phyloP scores from a whole-genome alignment of 805 yeast genomes.

The Zygoascus bituminiphila region DNA sequence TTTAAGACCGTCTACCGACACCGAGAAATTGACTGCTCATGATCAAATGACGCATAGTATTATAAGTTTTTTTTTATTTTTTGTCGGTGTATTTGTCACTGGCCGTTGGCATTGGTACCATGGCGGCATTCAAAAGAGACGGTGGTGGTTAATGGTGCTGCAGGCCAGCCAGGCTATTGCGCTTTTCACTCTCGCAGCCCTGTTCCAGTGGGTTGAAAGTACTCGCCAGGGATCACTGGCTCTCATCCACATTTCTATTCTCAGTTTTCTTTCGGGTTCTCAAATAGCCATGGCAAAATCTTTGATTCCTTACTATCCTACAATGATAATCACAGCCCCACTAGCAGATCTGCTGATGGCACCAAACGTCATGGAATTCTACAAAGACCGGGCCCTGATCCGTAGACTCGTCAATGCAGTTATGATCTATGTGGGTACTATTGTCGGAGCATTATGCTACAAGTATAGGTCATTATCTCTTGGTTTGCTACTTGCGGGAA shows the following conservation, averaged over 20 bases:
- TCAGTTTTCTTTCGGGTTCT: conserved; percentile 1
- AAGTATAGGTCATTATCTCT: neutral
- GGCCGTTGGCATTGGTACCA: neutral
- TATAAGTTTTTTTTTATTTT: conserved; percentile 1
- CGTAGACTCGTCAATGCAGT: neutral
- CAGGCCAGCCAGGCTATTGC: neutral
- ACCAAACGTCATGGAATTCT: neutral
- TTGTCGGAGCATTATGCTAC: conserved; percentile 1
- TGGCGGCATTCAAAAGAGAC: neutral
- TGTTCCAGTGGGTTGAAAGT: neutral
- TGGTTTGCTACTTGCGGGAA: neutral
- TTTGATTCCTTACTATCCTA: neutral
- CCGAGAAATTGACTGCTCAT: neutral
- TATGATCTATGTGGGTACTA: conserved; percentile 1
- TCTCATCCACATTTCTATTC: neutral
- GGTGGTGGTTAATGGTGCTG: conserved; percentile 1
- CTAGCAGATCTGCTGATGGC: neutral
- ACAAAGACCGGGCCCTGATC: conserved; percentile 1
- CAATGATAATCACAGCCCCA: conserved; percentile 4
- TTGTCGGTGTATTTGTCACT: neutral
- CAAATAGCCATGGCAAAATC: conserved; percentile 2
- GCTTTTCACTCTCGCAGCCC: neutral
- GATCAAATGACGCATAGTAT: neutral
- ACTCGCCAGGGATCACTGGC: conserved; percentile 1
- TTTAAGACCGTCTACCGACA: neutral